phyloP scores from a whole-genome alignment of 2,329 filamentous ascomycete species.

The Dothistroma septosporum region DNA sequence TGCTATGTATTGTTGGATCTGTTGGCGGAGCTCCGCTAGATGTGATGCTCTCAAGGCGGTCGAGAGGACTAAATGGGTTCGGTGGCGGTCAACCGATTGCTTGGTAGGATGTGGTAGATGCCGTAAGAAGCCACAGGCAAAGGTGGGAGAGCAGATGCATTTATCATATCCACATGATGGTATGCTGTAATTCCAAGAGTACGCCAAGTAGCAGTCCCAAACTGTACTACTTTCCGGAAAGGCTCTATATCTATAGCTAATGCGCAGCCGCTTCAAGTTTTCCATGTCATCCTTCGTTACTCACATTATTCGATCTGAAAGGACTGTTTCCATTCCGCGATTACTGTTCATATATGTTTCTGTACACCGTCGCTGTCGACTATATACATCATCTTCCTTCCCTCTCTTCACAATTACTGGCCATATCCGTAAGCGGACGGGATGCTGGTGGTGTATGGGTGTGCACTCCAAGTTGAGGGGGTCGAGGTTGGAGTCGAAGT shows the following conservation, averaged over 20 bases:
- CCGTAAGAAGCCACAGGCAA: too few relatives aligned
- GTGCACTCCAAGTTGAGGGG: neutral
- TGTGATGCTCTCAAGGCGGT: too few relatives aligned
- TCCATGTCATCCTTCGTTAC: neutral
- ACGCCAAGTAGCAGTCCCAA: neutral
- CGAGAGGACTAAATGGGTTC: too few relatives aligned
- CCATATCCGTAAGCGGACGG: neutral
- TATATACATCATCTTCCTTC: neutral
- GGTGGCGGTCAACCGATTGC: too few relatives aligned
- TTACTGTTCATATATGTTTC: constrained; percentile 3
- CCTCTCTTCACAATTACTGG: neutral
- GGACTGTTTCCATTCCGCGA: neutral
- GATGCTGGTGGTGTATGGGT: too few relatives aligned
- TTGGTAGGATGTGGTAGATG: too few relatives aligned
- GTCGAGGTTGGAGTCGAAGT: neutral
- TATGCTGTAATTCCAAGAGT: neutral
- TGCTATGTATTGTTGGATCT: too few relatives aligned
- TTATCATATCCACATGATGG: neutral
- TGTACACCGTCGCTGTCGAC: neutral
- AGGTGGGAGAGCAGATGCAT: neutral
- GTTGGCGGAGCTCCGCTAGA: too few relatives aligned
- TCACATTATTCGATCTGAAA: neutral
- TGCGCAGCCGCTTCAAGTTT: neutral
- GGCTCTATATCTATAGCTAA: neutral
- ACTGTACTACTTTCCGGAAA: neutral